Evolutionary conservation across 2,329 filamentous ascomycete genomes (phyloP).

Genomic region (Aspergillus niger): DNA sequence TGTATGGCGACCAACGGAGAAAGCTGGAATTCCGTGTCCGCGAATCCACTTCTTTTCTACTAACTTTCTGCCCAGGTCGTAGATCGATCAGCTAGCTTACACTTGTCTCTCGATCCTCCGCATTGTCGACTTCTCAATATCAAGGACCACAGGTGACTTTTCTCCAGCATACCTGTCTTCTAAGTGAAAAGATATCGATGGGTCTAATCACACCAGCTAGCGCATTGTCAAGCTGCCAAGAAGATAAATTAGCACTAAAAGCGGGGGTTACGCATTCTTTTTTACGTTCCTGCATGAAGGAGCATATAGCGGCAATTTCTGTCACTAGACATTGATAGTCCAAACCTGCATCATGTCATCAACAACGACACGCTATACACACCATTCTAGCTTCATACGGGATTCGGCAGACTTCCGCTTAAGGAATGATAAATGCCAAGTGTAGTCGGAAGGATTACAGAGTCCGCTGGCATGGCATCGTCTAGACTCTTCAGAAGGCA

Average conservation of each 20-base stretch:
- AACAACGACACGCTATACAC: background rate
- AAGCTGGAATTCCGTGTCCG: background rate
- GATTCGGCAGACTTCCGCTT: background rate
- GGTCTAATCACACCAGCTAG: background rate
- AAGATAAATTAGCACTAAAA: slow-evolving; percentile 15
- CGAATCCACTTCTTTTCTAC: background rate
- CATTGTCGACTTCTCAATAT: background rate
- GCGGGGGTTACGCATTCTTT: slow-evolving; percentile 16
- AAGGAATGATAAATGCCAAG: background rate
- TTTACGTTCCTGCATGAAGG: slow-evolving; percentile 2
- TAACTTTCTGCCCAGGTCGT: background rate
- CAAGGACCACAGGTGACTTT: background rate
- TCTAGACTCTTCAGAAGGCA: background rate
- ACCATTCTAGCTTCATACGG: background rate
- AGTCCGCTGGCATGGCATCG: background rate
- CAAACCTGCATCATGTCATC: background rate
- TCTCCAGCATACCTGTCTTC: background rate
- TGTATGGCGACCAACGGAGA: background rate
- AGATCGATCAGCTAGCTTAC: background rate
- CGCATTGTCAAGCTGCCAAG: slow-evolving; percentile 15
- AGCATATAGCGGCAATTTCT: background rate
- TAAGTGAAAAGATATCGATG: too few species aligned
- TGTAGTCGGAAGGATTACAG: background rate
- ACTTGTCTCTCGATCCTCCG: background rate
- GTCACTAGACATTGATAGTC: background rate